phyloP scores from a whole-genome alignment of 192 early-diverging fungal genomes.

The Entomortierella chlamydospora region DNA sequence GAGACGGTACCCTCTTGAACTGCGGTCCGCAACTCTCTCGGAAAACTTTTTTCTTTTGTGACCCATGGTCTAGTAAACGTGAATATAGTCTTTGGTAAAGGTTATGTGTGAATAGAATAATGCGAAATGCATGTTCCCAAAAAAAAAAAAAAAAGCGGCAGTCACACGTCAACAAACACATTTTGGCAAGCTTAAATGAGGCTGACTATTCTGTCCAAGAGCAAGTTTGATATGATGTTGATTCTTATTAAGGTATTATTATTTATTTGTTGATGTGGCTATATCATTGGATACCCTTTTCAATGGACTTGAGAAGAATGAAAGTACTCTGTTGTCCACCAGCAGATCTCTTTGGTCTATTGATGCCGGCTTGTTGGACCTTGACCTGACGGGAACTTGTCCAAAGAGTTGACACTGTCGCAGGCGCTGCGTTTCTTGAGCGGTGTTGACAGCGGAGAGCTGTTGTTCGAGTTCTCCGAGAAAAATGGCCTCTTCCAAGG shows the following conservation, averaged over 20 bases:
- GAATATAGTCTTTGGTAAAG: too few relatives aligned
- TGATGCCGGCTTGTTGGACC: neutral
- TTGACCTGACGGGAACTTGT: too few relatives aligned
- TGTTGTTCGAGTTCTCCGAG: neutral
- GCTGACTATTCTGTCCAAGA: too few relatives aligned
- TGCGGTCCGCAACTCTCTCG: conserved; percentile 34
- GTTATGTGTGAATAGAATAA: too few relatives aligned
- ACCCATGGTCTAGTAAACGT: too few relatives aligned
- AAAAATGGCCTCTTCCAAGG: conserved; percentile 26
- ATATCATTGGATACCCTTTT: neutral
- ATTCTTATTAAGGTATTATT: too few relatives aligned
- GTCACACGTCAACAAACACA: too few relatives aligned
- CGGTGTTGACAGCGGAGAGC: neutral
- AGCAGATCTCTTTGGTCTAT: conserved; percentile 7
- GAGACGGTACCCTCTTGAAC: conserved; percentile 15
- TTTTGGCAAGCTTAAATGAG: too few relatives aligned
- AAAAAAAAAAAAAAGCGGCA: too few relatives aligned
- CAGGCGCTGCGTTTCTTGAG: neutral
- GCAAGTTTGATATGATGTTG: too few relatives aligned
- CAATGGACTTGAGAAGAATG: conserved; percentile 26
- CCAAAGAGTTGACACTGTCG: neutral
- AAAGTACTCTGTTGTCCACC: conserved; percentile 26
- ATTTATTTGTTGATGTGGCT: too few relatives aligned
- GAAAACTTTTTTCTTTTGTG: conserved; percentile 53
- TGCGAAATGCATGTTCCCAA: too few relatives aligned